Evolutionary conservation across 1,284 basidiomycete genomes (phyloP).

Genomic region (Kalmanozyma brasiliensis): DNA sequence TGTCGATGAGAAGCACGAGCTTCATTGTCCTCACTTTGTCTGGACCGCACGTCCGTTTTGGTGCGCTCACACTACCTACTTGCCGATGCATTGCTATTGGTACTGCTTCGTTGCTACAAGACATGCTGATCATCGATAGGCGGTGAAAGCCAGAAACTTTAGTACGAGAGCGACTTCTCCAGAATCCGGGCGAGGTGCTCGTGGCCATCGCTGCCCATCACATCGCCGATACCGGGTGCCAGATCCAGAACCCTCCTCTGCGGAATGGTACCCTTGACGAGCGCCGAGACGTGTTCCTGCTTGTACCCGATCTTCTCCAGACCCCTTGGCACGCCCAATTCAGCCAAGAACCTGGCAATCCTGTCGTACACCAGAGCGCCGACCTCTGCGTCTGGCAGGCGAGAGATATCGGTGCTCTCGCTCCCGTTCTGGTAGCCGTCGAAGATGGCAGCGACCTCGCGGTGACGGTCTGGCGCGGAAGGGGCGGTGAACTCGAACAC

Average conservation of each 20-base stretch:
- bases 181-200: slow-evolving; percentile 60
- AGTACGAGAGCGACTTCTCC: slow-evolving; percentile 46
- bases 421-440: slow-evolving; percentile 68
- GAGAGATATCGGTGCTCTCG: slow-evolving; percentile 66
- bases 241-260: slow-evolving; percentile 81
- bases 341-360: slow-evolving; percentile 88
- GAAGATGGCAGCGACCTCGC: slow-evolving; percentile 88
- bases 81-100: too few relatives aligned
- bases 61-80: too few relatives aligned
- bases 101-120: too few relatives aligned
- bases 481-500: slow-evolving; percentile 66
- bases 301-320: slow-evolving; percentile 85
- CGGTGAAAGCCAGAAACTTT: too few relatives aligned
- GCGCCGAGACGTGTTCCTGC: slow-evolving; percentile 66
- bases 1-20: too few relatives aligned
- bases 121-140: too few relatives aligned
- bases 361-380: slow-evolving; percentile 86
- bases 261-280: slow-evolving; percentile 87
- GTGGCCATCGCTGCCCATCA: slow-evolving; percentile 72
- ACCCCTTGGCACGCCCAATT: slow-evolving; percentile 86
- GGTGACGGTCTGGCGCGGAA: slow-evolving; percentile 85
- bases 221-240: slow-evolving; percentile 69
- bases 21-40: too few relatives aligned
- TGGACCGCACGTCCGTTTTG: too few relatives aligned
- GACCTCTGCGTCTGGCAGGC: slow-evolving; percentile 83